Evolutionary conservation across 2,329 filamentous ascomycete species (phyloP).

Genomic region (Microdochium paspali): DNA sequence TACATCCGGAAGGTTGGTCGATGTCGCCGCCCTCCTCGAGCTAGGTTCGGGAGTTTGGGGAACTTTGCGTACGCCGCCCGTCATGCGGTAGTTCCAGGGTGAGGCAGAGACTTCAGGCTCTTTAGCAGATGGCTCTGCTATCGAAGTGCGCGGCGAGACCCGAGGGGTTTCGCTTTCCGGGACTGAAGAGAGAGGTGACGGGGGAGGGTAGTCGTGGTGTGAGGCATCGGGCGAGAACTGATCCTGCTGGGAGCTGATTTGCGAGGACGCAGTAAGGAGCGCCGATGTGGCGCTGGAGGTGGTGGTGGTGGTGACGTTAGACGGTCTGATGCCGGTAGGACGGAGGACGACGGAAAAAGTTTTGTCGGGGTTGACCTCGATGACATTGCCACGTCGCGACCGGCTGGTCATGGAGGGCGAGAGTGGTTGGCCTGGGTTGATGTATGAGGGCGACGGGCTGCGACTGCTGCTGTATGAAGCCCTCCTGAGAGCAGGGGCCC

Average conservation of each 20-base stretch:
- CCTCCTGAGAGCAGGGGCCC: constrained; percentile 24
- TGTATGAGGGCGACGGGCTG: constrained; percentile 14
- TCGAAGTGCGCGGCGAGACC: constrained; percentile 19
- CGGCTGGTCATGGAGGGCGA: constrained; percentile 16
- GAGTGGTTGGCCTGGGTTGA: constrained; percentile 13
- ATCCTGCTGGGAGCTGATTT: constrained; percentile 40
- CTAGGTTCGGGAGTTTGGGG: constrained; percentile 29
- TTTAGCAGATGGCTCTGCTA: constrained; percentile 21
- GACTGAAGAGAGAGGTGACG: constrained; percentile 38
- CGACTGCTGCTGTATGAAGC: constrained; percentile 28
- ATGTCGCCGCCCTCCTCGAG: constrained; percentile 27
- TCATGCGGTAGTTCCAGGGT: constrained; percentile 44
- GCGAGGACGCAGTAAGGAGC: constrained; percentile 31
- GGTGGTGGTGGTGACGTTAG: constrained; percentile 13
- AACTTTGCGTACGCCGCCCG: constrained; percentile 46
- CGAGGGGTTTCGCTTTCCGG: constrained; percentile 33
- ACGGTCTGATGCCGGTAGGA: constrained; percentile 7
- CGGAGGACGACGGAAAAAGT: constrained; percentile 43
- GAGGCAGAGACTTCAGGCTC: constrained; percentile 24
- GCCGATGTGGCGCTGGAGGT: constrained; percentile 30
- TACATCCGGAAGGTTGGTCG: constrained; percentile 17
- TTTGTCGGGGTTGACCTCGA: constrained; percentile 46
- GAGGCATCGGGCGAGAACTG: constrained; percentile 36
- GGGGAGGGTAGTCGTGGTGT: constrained; percentile 33
- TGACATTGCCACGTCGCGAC: constrained; percentile 32